Evolutionary conservation across 441 rosid species (phyloP).

Genomic region (Populus hybrid): DNA sequence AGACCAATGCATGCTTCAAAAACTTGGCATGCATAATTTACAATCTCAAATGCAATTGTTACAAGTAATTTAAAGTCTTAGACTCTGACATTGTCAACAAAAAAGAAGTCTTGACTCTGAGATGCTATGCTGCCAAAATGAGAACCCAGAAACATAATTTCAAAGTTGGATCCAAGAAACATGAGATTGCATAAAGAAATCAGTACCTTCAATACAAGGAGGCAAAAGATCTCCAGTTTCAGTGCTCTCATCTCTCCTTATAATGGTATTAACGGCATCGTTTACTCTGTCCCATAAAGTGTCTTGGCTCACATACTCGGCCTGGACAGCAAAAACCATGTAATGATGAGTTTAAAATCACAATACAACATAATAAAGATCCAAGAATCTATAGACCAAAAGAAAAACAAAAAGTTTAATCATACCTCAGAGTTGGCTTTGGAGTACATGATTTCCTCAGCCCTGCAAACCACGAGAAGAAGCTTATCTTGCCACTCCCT

Average conservation of each 20-base stretch:
- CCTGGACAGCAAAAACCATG: conserved; percentile 36
- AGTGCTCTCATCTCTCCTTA: conserved; percentile 75
- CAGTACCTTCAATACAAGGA: conserved; percentile 94
- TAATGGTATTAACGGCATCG: conserved; percentile 87
- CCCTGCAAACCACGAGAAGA: conserved; percentile 69
- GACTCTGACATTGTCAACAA: not conserved
- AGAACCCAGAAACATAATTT: conserved; percentile 12
- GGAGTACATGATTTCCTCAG: conserved; percentile 96
- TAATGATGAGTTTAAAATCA: conserved; percentile 4
- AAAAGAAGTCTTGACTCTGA: not conserved
- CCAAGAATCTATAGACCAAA: conserved; percentile 10
- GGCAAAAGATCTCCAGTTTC: conserved; percentile 90
- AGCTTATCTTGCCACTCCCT: conserved; percentile 92
- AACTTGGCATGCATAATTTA: not conserved
- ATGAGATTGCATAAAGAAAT: conserved; percentile 4
- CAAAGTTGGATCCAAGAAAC: conserved; percentile 21
- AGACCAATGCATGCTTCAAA: not conserved
- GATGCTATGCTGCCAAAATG: too few relatives aligned
- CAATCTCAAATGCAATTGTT: not conserved
- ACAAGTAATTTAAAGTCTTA: not conserved
- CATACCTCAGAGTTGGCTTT: conserved; percentile 94
- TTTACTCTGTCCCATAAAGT: conserved; percentile 85
- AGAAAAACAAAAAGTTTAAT: not conserved
- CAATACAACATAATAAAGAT: not conserved
- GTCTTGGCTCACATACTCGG: conserved; percentile 68